A percentile compares a stretch with the other conserved stretches of the same genome.
Evolutionary conservation across 352 stramenopile species (phyloP).

Genomic region (Pythium scleroteichum): DNA sequence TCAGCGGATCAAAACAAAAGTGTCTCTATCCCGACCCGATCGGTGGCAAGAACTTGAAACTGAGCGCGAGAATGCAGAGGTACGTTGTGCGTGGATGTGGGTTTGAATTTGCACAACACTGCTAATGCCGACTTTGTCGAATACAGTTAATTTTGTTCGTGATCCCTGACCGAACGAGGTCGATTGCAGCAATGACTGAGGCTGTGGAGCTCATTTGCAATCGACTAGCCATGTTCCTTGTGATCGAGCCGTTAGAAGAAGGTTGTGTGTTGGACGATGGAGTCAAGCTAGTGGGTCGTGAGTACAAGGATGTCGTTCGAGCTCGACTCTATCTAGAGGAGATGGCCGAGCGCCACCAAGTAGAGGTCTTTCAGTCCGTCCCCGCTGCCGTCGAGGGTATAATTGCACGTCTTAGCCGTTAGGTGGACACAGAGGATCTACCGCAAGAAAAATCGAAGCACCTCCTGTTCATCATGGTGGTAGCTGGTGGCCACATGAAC

Average conservation of each 20-base stretch:
- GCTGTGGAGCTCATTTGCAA: slow-evolving; percentile 76
- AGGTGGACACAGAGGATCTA: too few species aligned
- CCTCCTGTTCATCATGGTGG: too few species aligned
- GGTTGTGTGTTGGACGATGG: slow-evolving; percentile 61
- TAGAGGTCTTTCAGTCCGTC: slow-evolving; percentile 74
- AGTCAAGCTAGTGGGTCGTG: slow-evolving; percentile 43
- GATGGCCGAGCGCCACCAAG: slow-evolving; percentile 79
- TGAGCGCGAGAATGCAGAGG: slow-evolving; percentile 65
- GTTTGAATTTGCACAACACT: too few species aligned
- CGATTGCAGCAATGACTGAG: slow-evolving; percentile 84
- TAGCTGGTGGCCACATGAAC: too few species aligned
- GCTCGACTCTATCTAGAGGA: slow-evolving; percentile 83
- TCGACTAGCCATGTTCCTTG: slow-evolving; percentile 68
- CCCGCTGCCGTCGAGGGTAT: slow-evolving; percentile 62
- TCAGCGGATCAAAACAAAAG: slow-evolving; percentile 38
- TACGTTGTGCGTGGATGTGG: slow-evolving; percentile 17
- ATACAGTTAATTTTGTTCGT: slow-evolving; percentile 75
- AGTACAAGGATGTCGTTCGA: slow-evolving; percentile 82
- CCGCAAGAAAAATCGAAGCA: too few species aligned
- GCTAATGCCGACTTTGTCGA: too few species aligned
- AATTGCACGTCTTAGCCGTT: slow-evolving; percentile 48
- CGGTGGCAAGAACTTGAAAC: slow-evolving; percentile 60
- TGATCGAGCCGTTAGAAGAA: slow-evolving; percentile 73
- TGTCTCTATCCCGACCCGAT: slow-evolving; percentile 31
- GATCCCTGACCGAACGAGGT: slow-evolving; percentile 68